Base-by-base conservation (phyloP, 371 early-diverging fungal species). In the Circinella minor region DNA sequence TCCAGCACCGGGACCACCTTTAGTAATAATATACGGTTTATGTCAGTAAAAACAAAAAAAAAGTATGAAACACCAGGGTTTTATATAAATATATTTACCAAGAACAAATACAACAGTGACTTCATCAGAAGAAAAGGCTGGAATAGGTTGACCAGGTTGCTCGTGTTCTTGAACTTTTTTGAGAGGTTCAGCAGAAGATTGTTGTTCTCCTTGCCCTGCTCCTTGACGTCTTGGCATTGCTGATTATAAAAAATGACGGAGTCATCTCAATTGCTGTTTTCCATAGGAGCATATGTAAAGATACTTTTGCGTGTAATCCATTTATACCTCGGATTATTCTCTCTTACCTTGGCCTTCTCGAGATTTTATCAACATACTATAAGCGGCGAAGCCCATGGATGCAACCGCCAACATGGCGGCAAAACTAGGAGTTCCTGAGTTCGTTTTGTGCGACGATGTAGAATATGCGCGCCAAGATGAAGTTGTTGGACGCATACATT, bases 1-100 rank as follows among this genome's bases (percentile, higher is more conserved):
- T 71, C 95, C 94, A 36, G 92, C 90, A 65, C 95, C 95, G 47
- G 95, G 95, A 7, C 94, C 95, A 67, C 95, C 90, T 88, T 60
- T n/a, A 14, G 15, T 14, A n/a, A 51, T 8, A 27, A 34, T 17
- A 36, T 34, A 66, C 17, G 14, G 14, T 36, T 17, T 3, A 3
- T 15, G 27, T 59, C 9, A 43, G 43, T 9, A 11, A 43, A 60
- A 37, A 37, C 10, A 7, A 9, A 20, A 63, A 20, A 11, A 8
- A 36, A 38, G 8, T 43, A 3, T 37, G 57, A 14, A 17, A 4
- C 9, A 6, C 14, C 39, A 34, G 49, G 14, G 15, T 49, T 51
- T 47, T 15, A 63, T 43, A 63, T 62, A 69, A 17, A 57, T 36
- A 39, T 8, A 6, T 59, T 71, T 82, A 87, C 88, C 94, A 10